Percentiles rank a stretch among this genome's conserved stretches.
phyloP scores from a whole-genome alignment of 1,284 basidiomycete species.

The Ustilago trichophora region DNA sequence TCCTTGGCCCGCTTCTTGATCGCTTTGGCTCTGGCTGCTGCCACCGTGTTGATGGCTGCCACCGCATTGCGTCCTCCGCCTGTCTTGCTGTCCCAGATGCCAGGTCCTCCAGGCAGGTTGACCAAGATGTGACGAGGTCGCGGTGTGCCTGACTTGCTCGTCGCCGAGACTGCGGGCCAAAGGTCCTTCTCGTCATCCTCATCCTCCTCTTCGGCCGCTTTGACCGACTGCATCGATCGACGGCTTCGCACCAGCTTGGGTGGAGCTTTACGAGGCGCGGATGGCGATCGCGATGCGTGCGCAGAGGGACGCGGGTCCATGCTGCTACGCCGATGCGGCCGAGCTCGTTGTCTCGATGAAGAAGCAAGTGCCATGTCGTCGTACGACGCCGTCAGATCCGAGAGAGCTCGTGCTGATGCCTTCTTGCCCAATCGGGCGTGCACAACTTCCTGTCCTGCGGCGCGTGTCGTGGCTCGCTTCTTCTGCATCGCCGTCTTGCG shows the following conservation, averaged over 20 bases:
- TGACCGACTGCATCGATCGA: slow-evolving; percentile 11
- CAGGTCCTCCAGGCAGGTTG: slow-evolving; percentile 45
- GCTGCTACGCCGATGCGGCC: slow-evolving; percentile 15
- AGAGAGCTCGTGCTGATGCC: slow-evolving; percentile 26
- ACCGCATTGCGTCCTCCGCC: slow-evolving; percentile 46
- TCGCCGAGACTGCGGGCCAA: slow-evolving; percentile 42
- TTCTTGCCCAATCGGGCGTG: slow-evolving; percentile 42
- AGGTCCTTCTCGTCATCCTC: slow-evolving; percentile 27
- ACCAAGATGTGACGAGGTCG: slow-evolving; percentile 47
- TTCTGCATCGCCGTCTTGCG: slow-evolving; percentile 55
- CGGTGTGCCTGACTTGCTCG: slow-evolving; percentile 41
- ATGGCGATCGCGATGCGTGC: slow-evolving; percentile 10
- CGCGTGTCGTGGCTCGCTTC: slow-evolving; percentile 62
- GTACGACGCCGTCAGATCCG: slow-evolving; percentile 38
- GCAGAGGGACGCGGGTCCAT: slow-evolving; percentile 15
- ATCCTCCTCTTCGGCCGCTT: slow-evolving; percentile 13
- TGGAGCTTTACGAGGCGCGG: slow-evolving; percentile 28
- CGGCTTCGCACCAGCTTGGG: slow-evolving; percentile 26
- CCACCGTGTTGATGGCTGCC: slow-evolving; percentile 43
- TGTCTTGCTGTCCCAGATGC: slow-evolving; percentile 49
- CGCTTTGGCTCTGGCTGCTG: slow-evolving; percentile 41
- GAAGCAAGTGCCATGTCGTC: slow-evolving; percentile 31
- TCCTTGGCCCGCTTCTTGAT: slow-evolving; percentile 43
- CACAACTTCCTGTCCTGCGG: slow-evolving; percentile 61
- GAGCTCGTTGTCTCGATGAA: slow-evolving; percentile 2